Base-by-base conservation (phyloP, 495 filamentous ascomycete species). In the Cercophora newfieldiana region DNA sequence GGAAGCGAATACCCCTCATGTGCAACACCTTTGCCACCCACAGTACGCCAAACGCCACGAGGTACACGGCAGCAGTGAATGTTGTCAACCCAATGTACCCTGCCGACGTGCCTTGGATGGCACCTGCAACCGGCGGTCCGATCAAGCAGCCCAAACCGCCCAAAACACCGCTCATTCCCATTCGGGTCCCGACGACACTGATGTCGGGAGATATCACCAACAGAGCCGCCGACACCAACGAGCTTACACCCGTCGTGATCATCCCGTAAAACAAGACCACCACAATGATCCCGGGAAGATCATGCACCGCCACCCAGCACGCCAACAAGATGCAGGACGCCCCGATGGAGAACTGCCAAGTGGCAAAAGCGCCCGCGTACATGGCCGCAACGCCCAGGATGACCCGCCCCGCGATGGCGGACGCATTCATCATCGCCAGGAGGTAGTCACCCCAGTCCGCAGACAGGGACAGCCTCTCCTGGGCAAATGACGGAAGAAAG, bases 321-420 rank as follows among this genome's bases (percentile, higher is more conserved):
- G 22, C 59, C 19, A 77, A 60, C 59, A 61, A 61, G 6, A 83
- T 49, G 3, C 73, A 71, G 0, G 76, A 65, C 0, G 89, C 93
- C 2, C 93, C 69, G 48, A 83, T 87, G 10, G 89, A 75, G 61
- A 87, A 86, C 47, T 88, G 76, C 55, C 79, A 68, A 28, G 72
- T 81, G 51, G 87, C 88, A 68, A 87, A 82, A 50, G 66, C 26
- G 7, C 84, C 57, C 4, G 21, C 33, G 48, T 69, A 68, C 61
- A 87, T 85, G 6, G 87, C 82, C 56, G 87, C 75, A 62, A 83
- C 83, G 0, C 84, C 85, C 0, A 89, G 88, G 12, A 88, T 71
- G 66, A 81, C 80, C 61, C 89, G 81, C n/a, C 89, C 89, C 44
- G 89, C 83, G 66, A 89, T 82, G 3, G 86, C 86, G 18, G 87